These are phyloP conservation scores for Phalaenopsis hybrid DNA, from an alignment of 116 monocot genomes.

Conservation along the genomic window DNA sequence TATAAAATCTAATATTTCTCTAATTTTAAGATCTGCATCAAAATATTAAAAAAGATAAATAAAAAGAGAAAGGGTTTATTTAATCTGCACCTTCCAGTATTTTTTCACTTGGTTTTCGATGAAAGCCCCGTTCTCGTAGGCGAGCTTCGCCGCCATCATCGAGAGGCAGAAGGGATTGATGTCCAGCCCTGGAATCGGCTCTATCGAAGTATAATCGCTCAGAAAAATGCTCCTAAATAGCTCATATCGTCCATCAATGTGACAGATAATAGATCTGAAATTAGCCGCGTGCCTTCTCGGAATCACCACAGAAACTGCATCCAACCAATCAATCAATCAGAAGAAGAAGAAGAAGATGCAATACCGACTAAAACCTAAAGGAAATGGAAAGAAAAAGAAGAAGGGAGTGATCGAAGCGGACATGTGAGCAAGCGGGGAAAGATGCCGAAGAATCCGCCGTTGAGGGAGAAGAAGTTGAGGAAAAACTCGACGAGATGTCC, in stretches of 20 bases:
- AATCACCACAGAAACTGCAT: constrained; percentile 6
- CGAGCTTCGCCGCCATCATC: not conserved
- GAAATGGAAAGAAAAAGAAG: not conserved
- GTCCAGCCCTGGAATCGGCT: not conserved
- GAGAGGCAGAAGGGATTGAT: constrained; percentile 4
- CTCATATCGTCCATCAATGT: constrained; percentile 8
- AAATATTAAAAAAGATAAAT: no score
- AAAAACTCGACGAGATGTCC: not conserved
- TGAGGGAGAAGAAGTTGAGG: constrained; percentile 8
- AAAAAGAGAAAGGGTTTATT: no score
- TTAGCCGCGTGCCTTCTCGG: not conserved
- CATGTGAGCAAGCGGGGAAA: not conserved
- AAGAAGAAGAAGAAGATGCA: no score
- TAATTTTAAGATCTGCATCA: no score
- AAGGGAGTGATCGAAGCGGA: no score
- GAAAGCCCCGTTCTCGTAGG: constrained; percentile 8
- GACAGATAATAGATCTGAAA: constrained; percentile 7
- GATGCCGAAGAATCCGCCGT: constrained; percentile 8
- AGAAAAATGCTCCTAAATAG: not conserved
- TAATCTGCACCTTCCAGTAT: not conserved
- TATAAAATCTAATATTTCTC: no score
- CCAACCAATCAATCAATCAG: not conserved
- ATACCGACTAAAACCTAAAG: not conserved
- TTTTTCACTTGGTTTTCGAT: not conserved
- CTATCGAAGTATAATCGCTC: not conserved